A percentile compares a stretch with the other conserved stretches of the same genome.
Evolutionary conservation across 129 eudicot species (phyloP).

Genomic region (sunflower (Helianthus annuus)): HanXRQr2.0-SUNRISE NC_035437.2:169833794-169834293

Average conservation of each 20-base stretch:
- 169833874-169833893: too few species aligned
- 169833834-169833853: too few species aligned
- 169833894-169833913: too few species aligned
- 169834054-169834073: not conserved
- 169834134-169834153: constrained; percentile 32
- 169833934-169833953: too few species aligned
- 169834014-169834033: too few species aligned
- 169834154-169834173: not conserved
- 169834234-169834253: constrained; percentile 44
- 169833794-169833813: too few species aligned
- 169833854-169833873: too few species aligned
- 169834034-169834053: not conserved
- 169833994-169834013: too few species aligned
- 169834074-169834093: not conserved
- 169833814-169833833: too few species aligned
- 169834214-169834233: not conserved
- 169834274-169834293: constrained; percentile 64
- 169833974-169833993: too few species aligned
- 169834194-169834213: not conserved
- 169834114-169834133: not conserved
- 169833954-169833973: too few species aligned
- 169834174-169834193: constrained; percentile 27
- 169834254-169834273: constrained; percentile 64
- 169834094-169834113: constrained; percentile 3
- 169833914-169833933: too few species aligned